Percentiles rank a stretch among this genome's conserved stretches.
Evolutionary conservation across 129 eudicot species (phyloP).

Genomic region (Flaveria ramosissima): DNA sequence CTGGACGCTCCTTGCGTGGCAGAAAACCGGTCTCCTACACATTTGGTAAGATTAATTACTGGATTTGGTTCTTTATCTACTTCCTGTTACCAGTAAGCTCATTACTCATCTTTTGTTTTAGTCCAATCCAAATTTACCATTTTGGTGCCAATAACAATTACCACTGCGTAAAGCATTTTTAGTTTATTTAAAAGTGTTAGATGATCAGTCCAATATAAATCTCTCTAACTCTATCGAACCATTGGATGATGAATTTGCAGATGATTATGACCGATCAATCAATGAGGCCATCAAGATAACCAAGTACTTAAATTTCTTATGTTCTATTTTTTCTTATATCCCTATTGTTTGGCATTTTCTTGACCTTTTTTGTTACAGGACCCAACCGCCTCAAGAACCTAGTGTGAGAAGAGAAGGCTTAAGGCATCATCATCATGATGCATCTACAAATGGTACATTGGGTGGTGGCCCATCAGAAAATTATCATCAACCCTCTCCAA

Average conservation of each 20-base stretch:
- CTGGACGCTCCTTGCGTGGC: conserved; percentile 93
- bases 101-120: background rate
- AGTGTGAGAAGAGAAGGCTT: conserved; percentile 53
- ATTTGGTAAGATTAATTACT: conserved; percentile 58
- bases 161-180: background rate
- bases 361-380: conserved; percentile 35
- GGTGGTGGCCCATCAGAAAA: conserved; percentile 56
- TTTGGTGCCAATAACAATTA: background rate
- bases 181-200: conserved; percentile 2
- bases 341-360: background rate
- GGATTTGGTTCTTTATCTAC: background rate
- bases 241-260: conserved; percentile 50
- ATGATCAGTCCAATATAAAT: background rate
- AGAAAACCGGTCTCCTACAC: conserved; percentile 96
- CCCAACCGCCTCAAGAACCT: conserved; percentile 63
- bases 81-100: background rate
- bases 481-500: conserved; percentile 42
- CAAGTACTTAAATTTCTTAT: conserved; percentile 50
- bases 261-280: conserved; percentile 92
- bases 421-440: conserved; percentile 37
- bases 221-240: conserved; percentile 2
- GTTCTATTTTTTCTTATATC: conserved; percentile 12
- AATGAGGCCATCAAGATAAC: conserved; percentile 89
- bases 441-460: conserved; percentile 57
- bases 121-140: background rate